phyloP scores from a whole-genome alignment of 1,284 basidiomycete genomes.

The Ustilago xerochloae region DNA sequence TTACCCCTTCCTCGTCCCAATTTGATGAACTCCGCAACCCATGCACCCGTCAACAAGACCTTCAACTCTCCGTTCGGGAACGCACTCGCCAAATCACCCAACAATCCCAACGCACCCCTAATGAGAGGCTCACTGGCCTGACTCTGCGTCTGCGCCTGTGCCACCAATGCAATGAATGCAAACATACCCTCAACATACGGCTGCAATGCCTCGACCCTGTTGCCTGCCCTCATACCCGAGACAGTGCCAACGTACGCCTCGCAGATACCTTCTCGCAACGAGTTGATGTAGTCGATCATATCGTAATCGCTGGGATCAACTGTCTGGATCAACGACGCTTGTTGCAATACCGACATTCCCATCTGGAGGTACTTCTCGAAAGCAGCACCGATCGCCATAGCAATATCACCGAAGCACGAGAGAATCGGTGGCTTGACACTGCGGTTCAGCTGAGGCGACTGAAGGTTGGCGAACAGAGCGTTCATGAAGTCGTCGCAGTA shows the following conservation, averaged over 20 bases:
- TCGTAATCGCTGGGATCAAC: conserved; percentile 77
- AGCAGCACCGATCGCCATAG: conserved; percentile 83
- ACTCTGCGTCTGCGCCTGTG: conserved; percentile 81
- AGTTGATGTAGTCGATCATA: conserved; percentile 89
- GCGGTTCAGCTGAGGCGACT: conserved; percentile 88
- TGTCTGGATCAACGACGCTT: conserved; percentile 79
- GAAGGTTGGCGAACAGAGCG: conserved; percentile 88
- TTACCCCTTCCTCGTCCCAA: conserved; percentile 71
- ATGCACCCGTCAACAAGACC: conserved; percentile 80
- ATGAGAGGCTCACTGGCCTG: conserved; percentile 77
- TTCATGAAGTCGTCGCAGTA: conserved; percentile 91
- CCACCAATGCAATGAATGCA: conserved; percentile 81
- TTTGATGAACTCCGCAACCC: conserved; percentile 83
- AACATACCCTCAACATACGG: conserved; percentile 82
- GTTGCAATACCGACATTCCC: conserved; percentile 88
- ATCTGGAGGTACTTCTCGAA: conserved; percentile 92
- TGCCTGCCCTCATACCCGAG: conserved; percentile 85
- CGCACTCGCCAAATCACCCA: conserved; percentile 90
- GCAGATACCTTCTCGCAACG: conserved; percentile 91
- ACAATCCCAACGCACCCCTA: conserved; percentile 81
- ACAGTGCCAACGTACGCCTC: conserved; percentile 97
- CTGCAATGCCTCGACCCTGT: conserved; percentile 78
- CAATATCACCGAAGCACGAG: conserved; percentile 96
- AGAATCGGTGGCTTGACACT: conserved; percentile 96
- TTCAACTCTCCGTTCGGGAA: conserved; percentile 73